Base-by-base conservation (phyloP, 2,329 filamentous ascomycete species). In the Alternaria brassicicola region DNA sequence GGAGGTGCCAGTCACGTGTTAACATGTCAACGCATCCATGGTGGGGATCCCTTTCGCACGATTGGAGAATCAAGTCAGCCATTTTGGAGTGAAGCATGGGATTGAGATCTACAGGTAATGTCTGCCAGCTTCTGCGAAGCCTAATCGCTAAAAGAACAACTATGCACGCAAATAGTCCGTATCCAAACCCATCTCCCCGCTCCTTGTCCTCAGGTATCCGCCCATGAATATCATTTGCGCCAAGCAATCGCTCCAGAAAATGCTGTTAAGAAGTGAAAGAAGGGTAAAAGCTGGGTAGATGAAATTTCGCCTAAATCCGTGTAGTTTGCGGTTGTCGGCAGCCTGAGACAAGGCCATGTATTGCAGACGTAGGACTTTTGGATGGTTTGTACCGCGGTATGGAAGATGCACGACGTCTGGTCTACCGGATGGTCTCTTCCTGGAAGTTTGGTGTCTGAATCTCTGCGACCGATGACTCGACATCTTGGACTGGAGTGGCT, bases 181-280 rank as follows among this genome's bases (percentile, higher is more conserved):
- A 69, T 68, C 64, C 67, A 71, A 63, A 52, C 43, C 39, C 51
- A 47, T 47, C 57, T 36, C 43, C 46, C 48, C 48, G 42, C 55
- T 52, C 62, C 57, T 52, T 47, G 48, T 61, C 58, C 64, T 62
- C 65, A 63, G 54, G 70, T 67, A 68, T 70, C 70, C 66, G 49
- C 59, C 62, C 64, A 68, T 70, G 67, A 61, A 66, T 67, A 69
- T 70, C 62, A 70, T 68, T 61, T 68, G 57, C 62, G 52, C 65
- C 65, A 66, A 65, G 66, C 65, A 67, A 64, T 64, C 67, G 74
- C 73, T 75, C 73, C 73, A 63, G 70, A 64, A 75, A 75, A 76
- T 75, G 73, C 73, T 70, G 54, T 62, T 64, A 62, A 60, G 63
- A 66, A 65, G 54, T 41, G 62, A 68, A 61, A 60, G 54, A 61